Conservation (phyloP, 371 early-diverging fungal genomes). For the Lichtheimia ramosa region DNA sequence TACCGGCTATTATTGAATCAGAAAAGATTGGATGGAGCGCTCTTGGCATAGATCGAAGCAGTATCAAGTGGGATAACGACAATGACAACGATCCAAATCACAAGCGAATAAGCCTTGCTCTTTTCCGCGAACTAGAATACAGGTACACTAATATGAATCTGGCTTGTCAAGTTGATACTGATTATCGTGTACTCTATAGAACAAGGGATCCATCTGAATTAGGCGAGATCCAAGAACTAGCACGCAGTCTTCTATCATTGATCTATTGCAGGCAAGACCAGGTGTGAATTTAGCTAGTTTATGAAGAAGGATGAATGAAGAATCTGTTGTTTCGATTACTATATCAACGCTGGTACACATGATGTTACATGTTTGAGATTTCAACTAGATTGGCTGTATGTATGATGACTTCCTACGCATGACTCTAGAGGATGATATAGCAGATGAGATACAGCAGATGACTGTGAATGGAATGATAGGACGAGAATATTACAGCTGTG, state of each 20-base stretch:
- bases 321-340: too few relatives aligned
- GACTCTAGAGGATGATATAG: too few relatives aligned
- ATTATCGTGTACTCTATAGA: not conserved
- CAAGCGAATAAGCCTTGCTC: not conserved
- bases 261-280: not conserved
- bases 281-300: too few relatives aligned
- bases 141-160: not conserved
- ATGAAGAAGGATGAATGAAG: too few relatives aligned
- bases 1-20: not conserved
- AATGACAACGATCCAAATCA: too few relatives aligned
- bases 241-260: not conserved
- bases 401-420: too few relatives aligned
- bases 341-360: too few relatives aligned
- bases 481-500: too few relatives aligned
- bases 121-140: not conserved
- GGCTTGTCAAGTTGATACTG: not conserved
- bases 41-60: not conserved
- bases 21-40: not conserved
- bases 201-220: not conserved
- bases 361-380: too few relatives aligned
- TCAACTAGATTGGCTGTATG: too few relatives aligned
- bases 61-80: not conserved
- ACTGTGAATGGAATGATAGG: too few relatives aligned
- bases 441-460: too few relatives aligned
- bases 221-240: slow-evolving; percentile 3